A percentile compares a stretch with the other conserved stretches of the same genome.
Conservation (phyloP, 2,329 filamentous ascomycete genomes). For the Blumeriella jaapii region DNA sequence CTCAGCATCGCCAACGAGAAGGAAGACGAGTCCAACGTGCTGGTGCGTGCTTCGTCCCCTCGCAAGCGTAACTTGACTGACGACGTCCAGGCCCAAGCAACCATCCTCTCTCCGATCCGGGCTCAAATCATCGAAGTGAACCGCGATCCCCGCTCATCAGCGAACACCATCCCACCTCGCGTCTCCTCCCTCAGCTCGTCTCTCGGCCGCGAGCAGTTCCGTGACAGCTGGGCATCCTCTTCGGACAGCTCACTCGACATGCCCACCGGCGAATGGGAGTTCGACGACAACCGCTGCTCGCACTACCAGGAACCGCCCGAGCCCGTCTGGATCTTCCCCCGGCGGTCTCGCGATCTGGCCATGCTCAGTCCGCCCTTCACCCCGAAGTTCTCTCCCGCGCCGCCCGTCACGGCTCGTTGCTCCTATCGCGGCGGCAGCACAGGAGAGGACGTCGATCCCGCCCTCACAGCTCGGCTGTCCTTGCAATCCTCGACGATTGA, state of each 20-base stretch:
- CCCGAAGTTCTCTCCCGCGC: slow-evolving; percentile 5
- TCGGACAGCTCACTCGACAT: slow-evolving; percentile 6
- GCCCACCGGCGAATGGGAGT: slow-evolving; percentile 1
- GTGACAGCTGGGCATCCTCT: slow-evolving; percentile 9
- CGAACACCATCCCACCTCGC: slow-evolving; percentile 17
- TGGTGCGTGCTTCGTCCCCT: slow-evolving; percentile 11
- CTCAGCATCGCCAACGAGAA: slow-evolving; percentile 15
- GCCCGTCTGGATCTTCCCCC: slow-evolving; percentile 1
- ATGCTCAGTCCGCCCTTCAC: slow-evolving; percentile 15
- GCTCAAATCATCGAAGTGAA: slow-evolving; percentile 20
- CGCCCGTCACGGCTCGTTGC: slow-evolving; percentile 1
- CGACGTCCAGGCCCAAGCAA: slow-evolving; percentile 16
- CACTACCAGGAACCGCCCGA: background rate
- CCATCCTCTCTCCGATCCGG: slow-evolving; percentile 16
- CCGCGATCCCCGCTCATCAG: slow-evolving; percentile 4
- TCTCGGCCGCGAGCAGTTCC: background rate
- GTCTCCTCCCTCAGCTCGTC: slow-evolving; percentile 4
- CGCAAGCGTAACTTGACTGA: background rate
- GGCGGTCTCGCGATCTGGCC: slow-evolving; percentile 7
- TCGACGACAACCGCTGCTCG: slow-evolving; percentile 2
- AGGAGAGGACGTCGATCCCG: background rate
- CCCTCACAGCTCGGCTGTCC: background rate
- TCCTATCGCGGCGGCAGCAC: background rate
- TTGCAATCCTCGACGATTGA: background rate
- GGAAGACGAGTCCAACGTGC: slow-evolving; percentile 14